phyloP scores from a whole-genome alignment of 2,329 filamentous ascomycete genomes.

The Dothideomycetes sp. region DNA sequence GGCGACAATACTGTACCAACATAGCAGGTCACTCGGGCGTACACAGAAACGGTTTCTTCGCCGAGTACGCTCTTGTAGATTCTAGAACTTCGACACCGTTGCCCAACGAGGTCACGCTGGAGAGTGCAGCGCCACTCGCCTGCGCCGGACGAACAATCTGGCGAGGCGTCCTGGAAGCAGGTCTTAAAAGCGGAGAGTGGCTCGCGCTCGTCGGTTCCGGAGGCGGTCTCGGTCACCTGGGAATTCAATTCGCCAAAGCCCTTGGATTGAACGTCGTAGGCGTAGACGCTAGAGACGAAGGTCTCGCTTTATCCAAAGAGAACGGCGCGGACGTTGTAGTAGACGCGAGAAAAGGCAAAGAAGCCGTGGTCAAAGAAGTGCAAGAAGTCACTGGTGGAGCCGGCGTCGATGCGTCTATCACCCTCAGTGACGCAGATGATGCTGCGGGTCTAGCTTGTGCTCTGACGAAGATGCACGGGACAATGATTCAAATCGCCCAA shows the following conservation, averaged over 20 bases:
- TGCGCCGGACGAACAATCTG: conserved; percentile 48
- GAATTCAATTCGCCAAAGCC: conserved; percentile 42
- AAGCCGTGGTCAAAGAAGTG: conserved; percentile 40
- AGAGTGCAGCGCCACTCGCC: conserved; percentile 47
- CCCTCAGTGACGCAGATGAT: conserved; percentile 43
- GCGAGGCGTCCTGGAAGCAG: conserved; percentile 37
- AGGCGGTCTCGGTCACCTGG: conserved; percentile 47
- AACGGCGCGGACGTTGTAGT: conserved; percentile 44
- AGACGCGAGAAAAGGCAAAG: conserved; percentile 43
- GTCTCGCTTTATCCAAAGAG: conserved; percentile 38
- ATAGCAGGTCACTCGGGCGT: conserved; percentile 42
- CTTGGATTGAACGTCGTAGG: conserved; percentile 45
- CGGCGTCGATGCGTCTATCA: conserved; percentile 46
- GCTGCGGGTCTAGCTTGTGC: conserved; percentile 45
- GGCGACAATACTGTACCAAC: conserved; percentile 44
- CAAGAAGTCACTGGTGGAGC: conserved; percentile 39
- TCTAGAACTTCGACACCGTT: conserved; percentile 37
- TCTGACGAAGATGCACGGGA: conserved; percentile 51
- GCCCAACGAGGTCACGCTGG: conserved; percentile 41
- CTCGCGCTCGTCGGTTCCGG: conserved; percentile 28
- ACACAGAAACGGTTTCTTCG: conserved; percentile 45
- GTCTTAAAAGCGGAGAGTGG: conserved; percentile 32
- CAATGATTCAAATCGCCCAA: conserved; percentile 51
- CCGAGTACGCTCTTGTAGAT: conserved; percentile 48
- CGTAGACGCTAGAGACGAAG: conserved; percentile 47